phyloP scores from a whole-genome alignment of 1,284 basidiomycete genomes.

The Leccinum proximum region DNA sequence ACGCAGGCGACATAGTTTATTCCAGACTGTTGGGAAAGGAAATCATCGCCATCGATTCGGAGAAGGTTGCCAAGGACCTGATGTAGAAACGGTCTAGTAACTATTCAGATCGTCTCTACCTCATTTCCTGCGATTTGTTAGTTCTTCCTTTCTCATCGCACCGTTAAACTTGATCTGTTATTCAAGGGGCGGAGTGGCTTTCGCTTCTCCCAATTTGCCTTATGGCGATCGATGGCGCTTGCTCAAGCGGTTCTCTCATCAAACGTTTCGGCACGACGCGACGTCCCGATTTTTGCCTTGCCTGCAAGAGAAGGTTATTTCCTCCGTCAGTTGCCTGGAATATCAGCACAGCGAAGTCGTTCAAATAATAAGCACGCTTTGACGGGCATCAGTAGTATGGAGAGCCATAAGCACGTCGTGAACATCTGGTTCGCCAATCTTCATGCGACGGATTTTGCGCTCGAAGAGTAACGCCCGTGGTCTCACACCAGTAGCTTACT shows the following conservation, averaged over 20 bases:
- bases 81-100: constrained; percentile 12
- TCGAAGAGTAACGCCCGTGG: no score
- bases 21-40: constrained; percentile 13
- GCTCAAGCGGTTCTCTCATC: constrained; percentile 1
- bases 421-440: no score
- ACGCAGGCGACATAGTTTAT: constrained; percentile 1
- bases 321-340: constrained; percentile 7
- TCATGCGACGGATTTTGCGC: no score
- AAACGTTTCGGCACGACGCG: neutral
- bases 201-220: neutral
- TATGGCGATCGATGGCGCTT: neutral
- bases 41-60: constrained; percentile 20
- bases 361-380: no score
- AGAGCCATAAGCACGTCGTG: no score
- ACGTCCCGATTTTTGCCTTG: constrained; percentile 4
- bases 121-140: neutral
- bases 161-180: neutral
- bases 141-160: neutral
- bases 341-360: no score
- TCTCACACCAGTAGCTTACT: no score
- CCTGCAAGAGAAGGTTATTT: constrained; percentile 14
- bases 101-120: constrained; percentile 2
- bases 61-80: constrained; percentile 17
- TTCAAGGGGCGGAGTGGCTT: constrained; percentile 8
- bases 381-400: no score